phyloP scores from a whole-genome alignment of 1,284 basidiomycete genomes.

The Pholiota adiposa region DNA sequence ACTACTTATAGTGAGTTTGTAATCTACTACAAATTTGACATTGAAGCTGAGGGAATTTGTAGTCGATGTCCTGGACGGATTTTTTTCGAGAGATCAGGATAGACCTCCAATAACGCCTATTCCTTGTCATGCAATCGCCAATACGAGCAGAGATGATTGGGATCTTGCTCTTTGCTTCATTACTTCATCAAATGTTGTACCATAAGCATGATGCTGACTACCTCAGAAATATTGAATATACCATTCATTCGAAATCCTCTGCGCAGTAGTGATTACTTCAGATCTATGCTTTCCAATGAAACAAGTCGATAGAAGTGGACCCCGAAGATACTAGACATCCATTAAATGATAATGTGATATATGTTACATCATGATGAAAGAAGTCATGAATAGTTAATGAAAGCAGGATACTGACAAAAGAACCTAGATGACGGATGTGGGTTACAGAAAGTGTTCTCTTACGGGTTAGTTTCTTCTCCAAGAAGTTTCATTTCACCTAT shows the following conservation, averaged over 20 bases:
- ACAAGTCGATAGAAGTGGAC: too few relatives aligned
- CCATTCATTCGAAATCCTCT: too few relatives aligned
- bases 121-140: slow-evolving; percentile 56
- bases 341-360: not conserved
- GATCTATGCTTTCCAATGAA: too few relatives aligned
- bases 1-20: not conserved
- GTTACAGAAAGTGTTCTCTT: slow-evolving; percentile 18
- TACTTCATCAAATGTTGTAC: slow-evolving; percentile 1
- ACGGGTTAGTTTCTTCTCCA: slow-evolving; percentile 59
- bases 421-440: too few relatives aligned
- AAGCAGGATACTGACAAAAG: too few relatives aligned
- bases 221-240: too few relatives aligned
- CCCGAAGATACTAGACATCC: too few relatives aligned
- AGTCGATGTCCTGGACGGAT: slow-evolving; percentile 25
- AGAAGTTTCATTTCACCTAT: slow-evolving; percentile 80
- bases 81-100: slow-evolving; percentile 25
- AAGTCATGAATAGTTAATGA: not conserved
- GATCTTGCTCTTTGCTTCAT: slow-evolving; percentile 59
- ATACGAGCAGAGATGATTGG: slow-evolving; percentile 51
- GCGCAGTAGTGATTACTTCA: too few relatives aligned
- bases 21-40: not conserved
- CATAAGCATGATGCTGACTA: not conserved
- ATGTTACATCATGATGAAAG: not conserved
- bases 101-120: slow-evolving; percentile 54
- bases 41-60: not conserved